Conservation (phyloP, 2,329 filamentous ascomycete species). For the Sporothrix variecibatus region DNA sequence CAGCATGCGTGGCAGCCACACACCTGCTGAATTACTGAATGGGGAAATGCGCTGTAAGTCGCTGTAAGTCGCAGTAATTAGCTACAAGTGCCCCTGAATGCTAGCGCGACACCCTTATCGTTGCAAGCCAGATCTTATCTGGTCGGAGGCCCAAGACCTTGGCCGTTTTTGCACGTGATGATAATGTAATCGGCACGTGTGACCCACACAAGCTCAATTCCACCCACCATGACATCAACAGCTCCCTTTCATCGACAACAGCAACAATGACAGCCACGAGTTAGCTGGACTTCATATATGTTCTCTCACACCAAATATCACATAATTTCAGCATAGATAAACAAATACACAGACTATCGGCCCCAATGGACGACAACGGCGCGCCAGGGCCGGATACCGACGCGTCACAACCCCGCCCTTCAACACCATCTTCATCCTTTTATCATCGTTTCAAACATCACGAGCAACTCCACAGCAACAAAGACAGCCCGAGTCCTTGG, state of each 20-base stretch:
- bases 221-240: constrained; percentile 2
- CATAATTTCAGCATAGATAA: too few species aligned
- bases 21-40: too few species aligned
- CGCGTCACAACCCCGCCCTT: neutral
- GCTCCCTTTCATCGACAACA: neutral
- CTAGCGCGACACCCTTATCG: neutral
- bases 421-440: neutral
- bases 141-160: neutral
- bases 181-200: neutral
- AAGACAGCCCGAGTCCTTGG: neutral
- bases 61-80: neutral
- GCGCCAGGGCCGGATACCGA: neutral
- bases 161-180: neutral
- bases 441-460: too few species aligned
- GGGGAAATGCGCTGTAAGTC: neutral
- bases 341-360: neutral
- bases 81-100: neutral
- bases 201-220: neutral
- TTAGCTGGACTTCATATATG: too few species aligned
- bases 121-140: neutral
- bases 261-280: neutral
- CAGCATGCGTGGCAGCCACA: neutral
- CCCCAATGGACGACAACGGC: neutral
- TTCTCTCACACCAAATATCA: too few species aligned
- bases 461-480: neutral